Percentiles rank a stretch among this genome's conserved stretches.
Evolutionary conservation across 1,284 basidiomycete genomes (phyloP).

Genomic region (Leccinum ponderosum): DNA sequence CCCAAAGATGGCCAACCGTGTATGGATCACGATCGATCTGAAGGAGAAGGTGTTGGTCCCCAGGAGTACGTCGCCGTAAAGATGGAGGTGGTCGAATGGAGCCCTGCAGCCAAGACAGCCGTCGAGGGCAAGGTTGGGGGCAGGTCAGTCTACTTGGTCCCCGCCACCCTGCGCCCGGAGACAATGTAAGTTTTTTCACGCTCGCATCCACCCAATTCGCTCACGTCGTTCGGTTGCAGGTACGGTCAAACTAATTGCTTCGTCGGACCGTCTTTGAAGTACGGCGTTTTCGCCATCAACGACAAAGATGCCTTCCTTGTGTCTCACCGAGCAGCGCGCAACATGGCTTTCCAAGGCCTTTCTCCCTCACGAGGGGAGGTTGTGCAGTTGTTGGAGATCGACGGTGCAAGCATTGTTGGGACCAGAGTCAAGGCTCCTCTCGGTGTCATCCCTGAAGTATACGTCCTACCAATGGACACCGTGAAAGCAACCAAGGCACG

Average conservation of each 20-base stretch:
- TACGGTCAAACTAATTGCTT: slow-evolving; percentile 99
- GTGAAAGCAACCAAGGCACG: slow-evolving; percentile 88
- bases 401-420: slow-evolving; percentile 83
- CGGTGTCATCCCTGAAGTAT: slow-evolving; percentile 83
- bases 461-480: slow-evolving; percentile 97
- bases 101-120: slow-evolving; percentile 55
- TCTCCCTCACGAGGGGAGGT: slow-evolving; percentile 71
- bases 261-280: slow-evolving; percentile 89
- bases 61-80: slow-evolving; percentile 97
- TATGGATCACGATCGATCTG: slow-evolving; percentile 99
- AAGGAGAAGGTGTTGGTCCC: slow-evolving; percentile 94
- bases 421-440: slow-evolving; percentile 92
- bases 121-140: slow-evolving; percentile 72
- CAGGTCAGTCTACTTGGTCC: slow-evolving; percentile 89
- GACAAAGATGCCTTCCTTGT: slow-evolving; percentile 89
- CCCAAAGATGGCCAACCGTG: slow-evolving; percentile 99
- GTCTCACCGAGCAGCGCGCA: slow-evolving; percentile 89
- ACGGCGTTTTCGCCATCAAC: slow-evolving; percentile 88
- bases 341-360: slow-evolving; percentile 96
- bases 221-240: slow-evolving; percentile 43
- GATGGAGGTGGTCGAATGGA: slow-evolving; percentile 91
- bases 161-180: slow-evolving; percentile 95
- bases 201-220: slow-evolving; percentile 5
- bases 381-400: slow-evolving; percentile 73
- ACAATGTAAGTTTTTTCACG: slow-evolving; percentile 72